Evolutionary conservation across 1,284 basidiomycete species (phyloP), one percentile per base, ranked within the genome.

Genomic region (Rhizoctonia solani): DNA sequence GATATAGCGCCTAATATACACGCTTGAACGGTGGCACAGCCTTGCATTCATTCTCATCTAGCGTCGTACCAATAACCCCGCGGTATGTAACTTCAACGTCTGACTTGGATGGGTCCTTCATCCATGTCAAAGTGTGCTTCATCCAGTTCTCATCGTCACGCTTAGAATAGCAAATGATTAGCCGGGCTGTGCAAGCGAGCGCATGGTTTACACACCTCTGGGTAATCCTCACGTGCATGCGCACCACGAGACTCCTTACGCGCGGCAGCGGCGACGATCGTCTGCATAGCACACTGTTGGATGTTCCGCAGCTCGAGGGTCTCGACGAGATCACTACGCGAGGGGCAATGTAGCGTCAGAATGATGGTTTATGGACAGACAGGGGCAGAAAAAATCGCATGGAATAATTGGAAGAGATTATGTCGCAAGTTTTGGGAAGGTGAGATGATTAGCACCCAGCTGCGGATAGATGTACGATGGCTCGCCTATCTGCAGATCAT

Each of bases 161-260:
- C 89, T 92, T 70, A 13, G 66, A 55, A 49, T n/a, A 52, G 37
- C 69, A 52, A 69, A 54, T 54, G 49, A 25, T n/a, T 54, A 39
- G 47, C 44, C 67, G 46, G 41, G 23, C 66, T 23, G 63, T 21
- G 34, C 41, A 50, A 27, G n/a, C n/a, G n/a, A 53, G 68, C 42
- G 21, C 23, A 56, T 23, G 29, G 1, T 55, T 37, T 30, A 80
- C 83, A 68, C 70, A 92, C 90, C 71, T 94, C 92, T 69, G 93
- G 88, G 82, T 78, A 98, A 79, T 99, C 97, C 79, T 98, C 95
- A 73, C 96, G 92, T 50, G 97, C 96, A 76, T 99, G 97, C 37
- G 96, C 96, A 75, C 96, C 96, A 77, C 96, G 91, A 42, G 93
- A 95, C 78, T 99, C 97, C 81, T 97, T 93, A 73, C 97, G 90